phyloP scores from a whole-genome alignment of 2,329 filamentous ascomycete genomes.

The Plectosphaerella sp. region DNA sequence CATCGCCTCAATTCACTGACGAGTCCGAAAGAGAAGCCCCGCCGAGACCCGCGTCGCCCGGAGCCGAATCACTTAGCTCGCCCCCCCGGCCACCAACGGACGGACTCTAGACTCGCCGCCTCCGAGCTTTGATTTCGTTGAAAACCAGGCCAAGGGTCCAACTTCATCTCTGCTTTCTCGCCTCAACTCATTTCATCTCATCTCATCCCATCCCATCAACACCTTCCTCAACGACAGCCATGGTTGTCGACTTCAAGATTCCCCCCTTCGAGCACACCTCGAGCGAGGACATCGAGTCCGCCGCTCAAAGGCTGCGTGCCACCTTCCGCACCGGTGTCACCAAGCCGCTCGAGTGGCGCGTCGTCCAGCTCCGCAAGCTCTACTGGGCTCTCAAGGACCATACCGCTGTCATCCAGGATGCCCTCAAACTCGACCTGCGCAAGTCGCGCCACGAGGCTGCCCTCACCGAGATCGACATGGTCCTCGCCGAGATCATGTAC shows the following conservation, averaged over 20 bases:
- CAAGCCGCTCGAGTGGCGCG: slow-evolving; percentile 74
- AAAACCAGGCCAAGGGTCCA: background rate
- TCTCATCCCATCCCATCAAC: background rate
- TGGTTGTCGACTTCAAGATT: slow-evolving; percentile 36
- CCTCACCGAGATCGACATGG: slow-evolving; percentile 72
- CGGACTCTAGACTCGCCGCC: too few species aligned
- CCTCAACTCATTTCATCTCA: background rate
- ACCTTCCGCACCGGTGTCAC: slow-evolving; percentile 80
- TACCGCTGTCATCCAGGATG: slow-evolving; percentile 66
- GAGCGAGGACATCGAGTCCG: slow-evolving; percentile 60
- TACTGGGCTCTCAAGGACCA: slow-evolving; percentile 91
- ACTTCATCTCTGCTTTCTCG: background rate
- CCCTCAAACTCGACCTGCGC: slow-evolving; percentile 71
- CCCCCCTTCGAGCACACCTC: slow-evolving; percentile 55
- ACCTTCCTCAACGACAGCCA: slow-evolving; percentile 15
- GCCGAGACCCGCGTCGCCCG: too few species aligned
- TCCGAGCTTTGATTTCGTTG: background rate
- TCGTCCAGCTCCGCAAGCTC: slow-evolving; percentile 84
- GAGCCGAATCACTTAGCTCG: too few species aligned
- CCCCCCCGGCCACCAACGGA: background rate
- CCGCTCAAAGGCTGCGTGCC: slow-evolving; percentile 55
- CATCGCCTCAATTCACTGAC: too few species aligned
- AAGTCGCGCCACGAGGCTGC: slow-evolving; percentile 74
- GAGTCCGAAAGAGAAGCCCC: too few species aligned
- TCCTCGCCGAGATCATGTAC: slow-evolving; percentile 76